Percentiles rank a stretch among this genome's conserved stretches.
These are phyloP conservation scores for Ophioceras dolichostomum DNA, from an alignment of 2,329 filamentous ascomycete species.

Conservation along the genomic window DNA sequence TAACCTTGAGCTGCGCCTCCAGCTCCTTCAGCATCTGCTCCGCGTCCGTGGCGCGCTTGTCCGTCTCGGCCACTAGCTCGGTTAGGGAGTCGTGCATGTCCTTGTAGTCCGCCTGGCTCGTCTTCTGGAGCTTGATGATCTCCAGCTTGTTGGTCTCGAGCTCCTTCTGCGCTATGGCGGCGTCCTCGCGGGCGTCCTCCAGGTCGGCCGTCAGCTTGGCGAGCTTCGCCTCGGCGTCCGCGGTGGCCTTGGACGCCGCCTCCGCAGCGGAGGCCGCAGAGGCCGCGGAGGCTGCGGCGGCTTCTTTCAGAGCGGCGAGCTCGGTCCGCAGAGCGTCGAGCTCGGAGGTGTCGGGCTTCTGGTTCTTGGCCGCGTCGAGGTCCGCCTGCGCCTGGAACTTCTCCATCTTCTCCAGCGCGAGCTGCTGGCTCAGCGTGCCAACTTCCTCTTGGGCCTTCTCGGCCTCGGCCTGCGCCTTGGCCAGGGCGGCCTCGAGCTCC, in stretches of 20 bases:
- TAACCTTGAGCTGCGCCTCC: conserved; percentile 46
- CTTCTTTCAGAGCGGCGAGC: conserved; percentile 32
- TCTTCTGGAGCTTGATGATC: conserved; percentile 39
- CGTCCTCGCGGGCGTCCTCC: conserved; percentile 25
- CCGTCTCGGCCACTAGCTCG: conserved; percentile 45
- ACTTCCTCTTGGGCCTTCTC: conserved; percentile 33
- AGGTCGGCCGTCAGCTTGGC: conserved; percentile 24
- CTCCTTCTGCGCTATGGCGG: conserved; percentile 37
- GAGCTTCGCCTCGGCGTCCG: conserved; percentile 32
- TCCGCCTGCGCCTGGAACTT: conserved; percentile 47
- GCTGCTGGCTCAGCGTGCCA: conserved; percentile 36
- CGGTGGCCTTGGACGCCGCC: conserved; percentile 19
- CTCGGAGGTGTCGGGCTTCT: conserved; percentile 42
- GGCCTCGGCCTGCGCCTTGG: conserved; percentile 25
- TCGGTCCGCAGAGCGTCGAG: conserved; percentile 38
- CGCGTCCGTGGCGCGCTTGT: conserved; percentile 25
- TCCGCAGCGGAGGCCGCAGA: conserved; percentile 21
- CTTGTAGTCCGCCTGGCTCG: conserved; percentile 45
- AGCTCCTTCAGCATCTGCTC: conserved; percentile 36
- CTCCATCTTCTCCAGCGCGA: conserved; percentile 47
- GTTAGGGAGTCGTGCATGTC: conserved; percentile 53
- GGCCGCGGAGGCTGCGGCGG: conserved; percentile 16
- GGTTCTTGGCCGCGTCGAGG: conserved; percentile 43
- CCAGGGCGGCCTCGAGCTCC: conserved; percentile 23
- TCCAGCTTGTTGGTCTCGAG: conserved; percentile 39